These are phyloP conservation scores for Cucurbita argyrosperma DNA, from an alignment of 306 rosid species.

Conservation along the genomic window DNA sequence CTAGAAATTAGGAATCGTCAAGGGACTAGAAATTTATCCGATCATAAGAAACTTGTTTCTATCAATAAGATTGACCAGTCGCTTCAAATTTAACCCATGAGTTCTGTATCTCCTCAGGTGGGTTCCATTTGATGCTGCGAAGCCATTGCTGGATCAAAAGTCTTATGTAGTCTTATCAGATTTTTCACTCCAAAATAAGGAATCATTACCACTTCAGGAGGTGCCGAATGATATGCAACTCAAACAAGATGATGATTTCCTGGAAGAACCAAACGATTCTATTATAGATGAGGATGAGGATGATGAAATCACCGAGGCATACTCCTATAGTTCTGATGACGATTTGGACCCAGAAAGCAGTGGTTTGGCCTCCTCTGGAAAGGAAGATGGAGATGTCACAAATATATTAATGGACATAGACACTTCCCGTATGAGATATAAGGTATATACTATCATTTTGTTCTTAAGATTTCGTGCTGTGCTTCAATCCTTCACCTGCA, in stretches of 20 bases:
- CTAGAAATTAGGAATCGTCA: neutral
- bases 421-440: constrained; percentile 45
- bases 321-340: constrained; percentile 43
- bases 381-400: constrained; percentile 27
- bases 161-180: constrained; percentile 67
- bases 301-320: constrained; percentile 38
- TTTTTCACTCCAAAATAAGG: constrained; percentile 35
- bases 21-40: neutral
- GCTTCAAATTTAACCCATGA: neutral
- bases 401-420: constrained; percentile 42
- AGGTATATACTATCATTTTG: constrained; percentile 23
- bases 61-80: neutral
- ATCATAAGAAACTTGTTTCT: neutral
- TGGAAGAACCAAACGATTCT: constrained; percentile 43
- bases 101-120: constrained; percentile 43
- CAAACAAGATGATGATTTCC: constrained; percentile 24
- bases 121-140: constrained; percentile 55
- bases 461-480: neutral
- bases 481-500: neutral
- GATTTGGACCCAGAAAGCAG: constrained; percentile 29
- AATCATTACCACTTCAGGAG: constrained; percentile 20
- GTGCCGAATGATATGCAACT: constrained; percentile 28
- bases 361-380: constrained; percentile 15
- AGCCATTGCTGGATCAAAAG: constrained; percentile 65
- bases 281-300: constrained; percentile 25